Evolutionary conservation across 2,329 filamentous ascomycete species (phyloP), one percentile per base, ranked within the genome.

Genomic region (Botryotinia convoluta): DNA sequence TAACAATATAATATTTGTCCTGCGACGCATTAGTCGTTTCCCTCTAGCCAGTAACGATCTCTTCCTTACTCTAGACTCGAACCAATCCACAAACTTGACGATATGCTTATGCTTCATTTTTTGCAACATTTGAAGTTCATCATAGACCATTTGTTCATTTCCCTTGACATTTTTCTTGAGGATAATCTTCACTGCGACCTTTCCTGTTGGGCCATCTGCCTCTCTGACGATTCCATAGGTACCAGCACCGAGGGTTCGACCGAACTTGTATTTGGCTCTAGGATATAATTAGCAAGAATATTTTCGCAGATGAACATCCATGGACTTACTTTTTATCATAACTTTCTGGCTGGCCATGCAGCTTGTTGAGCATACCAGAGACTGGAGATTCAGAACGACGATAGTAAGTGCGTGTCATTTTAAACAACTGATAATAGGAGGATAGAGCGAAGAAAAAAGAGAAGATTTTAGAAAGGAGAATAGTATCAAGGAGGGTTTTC

Each of bases 1-100:
- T 99, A 79, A 99, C 95, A 78, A 99, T 98, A 83, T 99, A 99
- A 86, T 97, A 99, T 86, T 99, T 99, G 86, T 99, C 96, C 94
- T 97, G 79, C 42, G 68, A 42, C 20, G 26, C 54, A 29, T 77
- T 54, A 77, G 74, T 68, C 26, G 18, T 7, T 26, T 32, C 42
- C 32, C 45, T 20, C 20, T 14, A 8, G 29, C 16, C 8, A 29
- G 44, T 39, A 44, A 18, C 26, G 26, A 37, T 29, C 59, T 63
- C 29, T 32, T 64, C 51, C 90, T 78, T 85, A 97, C 94, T 85
- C 94, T 93, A 73, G 95, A 98, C 85, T 99, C 96, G 82, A 99
- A 99, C 95, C 96, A 99, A 83, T 99, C 96, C 78, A 96, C 92
- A 81, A 99, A 99, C 78, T 92, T 91, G 84, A 99, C 96, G 82